phyloP scores from a whole-genome alignment of 2,329 filamentous ascomycete species.

The Xylariomycetidae sp. region DNA sequence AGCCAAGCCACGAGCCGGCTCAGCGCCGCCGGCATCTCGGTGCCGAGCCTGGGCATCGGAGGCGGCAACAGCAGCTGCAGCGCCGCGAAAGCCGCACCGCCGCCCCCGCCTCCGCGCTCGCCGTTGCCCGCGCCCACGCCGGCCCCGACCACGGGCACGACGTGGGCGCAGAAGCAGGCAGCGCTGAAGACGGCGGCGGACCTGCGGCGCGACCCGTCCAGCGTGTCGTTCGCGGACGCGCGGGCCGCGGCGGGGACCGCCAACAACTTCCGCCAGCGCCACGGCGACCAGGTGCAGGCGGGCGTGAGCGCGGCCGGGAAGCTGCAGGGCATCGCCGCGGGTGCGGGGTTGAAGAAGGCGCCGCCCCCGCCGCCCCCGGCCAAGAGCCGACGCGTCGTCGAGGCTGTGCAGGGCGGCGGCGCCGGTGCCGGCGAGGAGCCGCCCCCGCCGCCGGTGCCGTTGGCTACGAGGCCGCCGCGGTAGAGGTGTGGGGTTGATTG shows the following conservation, averaged over 20 bases:
- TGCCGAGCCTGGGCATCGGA: constrained; percentile 70
- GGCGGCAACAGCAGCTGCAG: constrained; percentile 27
- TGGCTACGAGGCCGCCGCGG: constrained; percentile 43
- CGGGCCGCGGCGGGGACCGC: too few relatives aligned
- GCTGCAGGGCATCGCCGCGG: too few relatives aligned
- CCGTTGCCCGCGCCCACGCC: constrained; percentile 8
- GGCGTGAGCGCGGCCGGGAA: too few relatives aligned
- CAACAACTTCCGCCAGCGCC: too few relatives aligned
- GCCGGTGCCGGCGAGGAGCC: constrained; percentile 38
- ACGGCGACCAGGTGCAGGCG: too few relatives aligned
- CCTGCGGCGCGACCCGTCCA: too few relatives aligned
- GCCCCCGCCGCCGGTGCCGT: constrained; percentile 46
- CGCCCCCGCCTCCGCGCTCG: constrained; percentile 16
- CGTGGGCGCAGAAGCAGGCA: constrained; percentile 59
- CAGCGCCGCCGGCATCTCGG: constrained; percentile 67
- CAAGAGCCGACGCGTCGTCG: neutral
- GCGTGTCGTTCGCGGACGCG: too few relatives aligned
- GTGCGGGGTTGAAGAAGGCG: constrained; percentile 50
- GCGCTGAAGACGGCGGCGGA: constrained; percentile 54
- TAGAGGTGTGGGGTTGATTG: too few relatives aligned
- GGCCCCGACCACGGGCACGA: constrained; percentile 40
- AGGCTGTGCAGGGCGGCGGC: constrained; percentile 48
- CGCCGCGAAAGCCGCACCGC: constrained; percentile 19
- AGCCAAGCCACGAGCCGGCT: constrained; percentile 60
- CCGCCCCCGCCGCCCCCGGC: constrained; percentile 31